phyloP scores from a whole-genome alignment of 495 filamentous ascomycete genomes.

The Glarea lozoyensis region DNA sequence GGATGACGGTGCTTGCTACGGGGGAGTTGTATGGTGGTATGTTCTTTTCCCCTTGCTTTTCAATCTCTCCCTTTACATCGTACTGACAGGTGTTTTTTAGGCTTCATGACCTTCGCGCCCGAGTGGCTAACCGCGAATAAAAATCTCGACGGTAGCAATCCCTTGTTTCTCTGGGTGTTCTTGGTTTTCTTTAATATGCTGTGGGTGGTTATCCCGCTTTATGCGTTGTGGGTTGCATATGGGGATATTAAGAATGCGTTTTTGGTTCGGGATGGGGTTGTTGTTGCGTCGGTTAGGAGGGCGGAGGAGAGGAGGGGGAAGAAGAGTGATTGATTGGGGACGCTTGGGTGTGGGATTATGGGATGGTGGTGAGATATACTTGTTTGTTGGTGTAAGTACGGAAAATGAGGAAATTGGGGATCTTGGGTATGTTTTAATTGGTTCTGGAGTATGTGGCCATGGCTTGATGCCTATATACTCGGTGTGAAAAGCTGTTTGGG shows the following conservation, averaged over 20 bases:
- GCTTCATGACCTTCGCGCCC: slow-evolving; percentile 92
- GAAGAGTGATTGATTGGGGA: no score
- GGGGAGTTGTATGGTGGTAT: slow-evolving; percentile 86
- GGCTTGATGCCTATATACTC: no score
- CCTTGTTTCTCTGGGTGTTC: slow-evolving; percentile 84
- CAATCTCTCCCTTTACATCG: not conserved
- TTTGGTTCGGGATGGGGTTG: slow-evolving; percentile 21
- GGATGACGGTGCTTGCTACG: slow-evolving; percentile 71
- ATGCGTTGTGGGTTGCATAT: slow-evolving; percentile 61
- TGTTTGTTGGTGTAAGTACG: no score
- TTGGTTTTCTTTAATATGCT: slow-evolving; percentile 85
- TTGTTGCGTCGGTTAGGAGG: slow-evolving; percentile 4
- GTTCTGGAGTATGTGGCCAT: no score
- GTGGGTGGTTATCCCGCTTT: slow-evolving; percentile 77
- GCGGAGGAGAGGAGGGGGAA: slow-evolving; percentile 2
- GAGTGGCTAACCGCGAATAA: slow-evolving; percentile 78
- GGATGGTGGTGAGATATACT: no score
- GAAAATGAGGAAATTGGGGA: no score
- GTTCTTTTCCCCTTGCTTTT: slow-evolving; percentile 12
- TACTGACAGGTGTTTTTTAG: slow-evolving; percentile 23
- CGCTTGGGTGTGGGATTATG: no score
- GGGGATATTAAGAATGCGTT: slow-evolving; percentile 53
- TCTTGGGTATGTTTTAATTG: no score
- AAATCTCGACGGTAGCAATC: slow-evolving; percentile 72
- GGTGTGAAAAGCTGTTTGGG: no score